A percentile compares a stretch with the other conserved stretches of the same genome.
Conservation (phyloP, 2,329 filamentous ascomycete genomes). For the Mariannaea elegans region DNA sequence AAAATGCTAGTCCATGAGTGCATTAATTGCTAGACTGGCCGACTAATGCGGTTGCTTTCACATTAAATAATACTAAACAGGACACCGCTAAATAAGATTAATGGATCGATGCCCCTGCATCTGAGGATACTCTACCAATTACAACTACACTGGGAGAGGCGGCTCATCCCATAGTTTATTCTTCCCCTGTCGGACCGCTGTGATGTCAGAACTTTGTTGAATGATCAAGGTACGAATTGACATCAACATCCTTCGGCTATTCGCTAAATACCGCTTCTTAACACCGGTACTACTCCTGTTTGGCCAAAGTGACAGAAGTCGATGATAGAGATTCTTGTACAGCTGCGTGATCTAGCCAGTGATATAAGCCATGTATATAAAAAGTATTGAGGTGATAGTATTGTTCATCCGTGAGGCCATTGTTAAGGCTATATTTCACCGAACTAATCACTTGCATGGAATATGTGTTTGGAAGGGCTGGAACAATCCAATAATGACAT, state of each 20-base stretch:
- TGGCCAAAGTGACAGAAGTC: too few species aligned
- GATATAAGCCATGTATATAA: too few species aligned
- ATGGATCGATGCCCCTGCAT: neutral
- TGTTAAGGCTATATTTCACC: too few species aligned
- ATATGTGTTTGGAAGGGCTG: too few species aligned
- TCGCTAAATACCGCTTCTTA: constrained; percentile 5
- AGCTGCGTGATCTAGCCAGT: too few species aligned
- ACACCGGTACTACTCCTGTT: neutral
- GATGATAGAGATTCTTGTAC: too few species aligned
- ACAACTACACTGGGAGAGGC: neutral
- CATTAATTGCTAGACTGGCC: neutral
- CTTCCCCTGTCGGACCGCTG: neutral
- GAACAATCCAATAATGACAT: too few species aligned
- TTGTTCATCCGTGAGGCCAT: too few species aligned
- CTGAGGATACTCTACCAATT: neutral
- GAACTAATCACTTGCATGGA: too few species aligned
- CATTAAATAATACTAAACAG: neutral
- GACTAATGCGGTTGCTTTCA: neutral
- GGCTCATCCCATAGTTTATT: neutral
- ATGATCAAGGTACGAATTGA: neutral
- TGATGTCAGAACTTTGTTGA: neutral
- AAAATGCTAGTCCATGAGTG: neutral
- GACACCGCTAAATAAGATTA: neutral
- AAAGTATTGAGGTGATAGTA: too few species aligned
- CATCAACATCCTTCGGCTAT: neutral